Evolutionary conservation across 352 stramenopile species (phyloP).

Genomic region (Globisporangium recalcitrans): DNA sequence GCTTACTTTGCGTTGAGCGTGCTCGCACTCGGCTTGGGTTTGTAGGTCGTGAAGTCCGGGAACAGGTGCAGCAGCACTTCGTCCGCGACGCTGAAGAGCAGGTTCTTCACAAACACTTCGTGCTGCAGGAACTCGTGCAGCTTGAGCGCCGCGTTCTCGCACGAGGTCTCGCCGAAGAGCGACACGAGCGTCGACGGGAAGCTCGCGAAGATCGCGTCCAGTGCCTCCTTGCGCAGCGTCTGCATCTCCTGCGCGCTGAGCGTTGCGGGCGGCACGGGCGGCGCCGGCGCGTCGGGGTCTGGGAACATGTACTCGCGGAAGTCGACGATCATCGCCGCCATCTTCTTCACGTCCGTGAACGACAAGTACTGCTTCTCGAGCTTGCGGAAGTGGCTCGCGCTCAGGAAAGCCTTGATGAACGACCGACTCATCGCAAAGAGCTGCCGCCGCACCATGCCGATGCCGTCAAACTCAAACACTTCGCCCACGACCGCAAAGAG

Average conservation of each 20-base stretch:
- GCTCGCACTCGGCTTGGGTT: conserved; percentile 24
- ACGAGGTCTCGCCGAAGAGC: conserved; percentile 72
- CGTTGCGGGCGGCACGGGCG: conserved; percentile 9
- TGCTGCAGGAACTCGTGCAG: conserved; percentile 86
- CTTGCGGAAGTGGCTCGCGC: conserved; percentile 73
- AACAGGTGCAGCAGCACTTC: conserved; percentile 77
- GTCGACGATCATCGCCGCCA: conserved; percentile 45
- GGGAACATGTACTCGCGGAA: conserved; percentile 68
- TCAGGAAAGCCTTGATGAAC: conserved; percentile 78
- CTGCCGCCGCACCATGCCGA: conserved; percentile 75
- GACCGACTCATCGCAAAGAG: conserved; percentile 80
- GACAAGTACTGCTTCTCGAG: conserved; percentile 78
- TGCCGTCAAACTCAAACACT: conserved; percentile 83
- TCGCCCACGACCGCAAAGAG: conserved; percentile 72
- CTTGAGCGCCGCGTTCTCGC: conserved; percentile 73
- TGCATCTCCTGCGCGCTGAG: conserved; percentile 39
- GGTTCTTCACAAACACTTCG: conserved; percentile 84
- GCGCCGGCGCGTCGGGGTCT: conserved; percentile 15
- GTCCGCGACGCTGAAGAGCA: conserved; percentile 75
- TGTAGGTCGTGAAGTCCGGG: conserved; percentile 50
- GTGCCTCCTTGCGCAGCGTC: conserved; percentile 46
- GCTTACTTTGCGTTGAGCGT: not conserved
- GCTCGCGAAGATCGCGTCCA: conserved; percentile 67
- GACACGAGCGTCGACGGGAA: conserved; percentile 68
- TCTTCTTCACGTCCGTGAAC: conserved; percentile 67